Evolutionary conservation across 208 protist species (phyloP).

Genomic region (Trypanosomatidae sp.): DNA sequence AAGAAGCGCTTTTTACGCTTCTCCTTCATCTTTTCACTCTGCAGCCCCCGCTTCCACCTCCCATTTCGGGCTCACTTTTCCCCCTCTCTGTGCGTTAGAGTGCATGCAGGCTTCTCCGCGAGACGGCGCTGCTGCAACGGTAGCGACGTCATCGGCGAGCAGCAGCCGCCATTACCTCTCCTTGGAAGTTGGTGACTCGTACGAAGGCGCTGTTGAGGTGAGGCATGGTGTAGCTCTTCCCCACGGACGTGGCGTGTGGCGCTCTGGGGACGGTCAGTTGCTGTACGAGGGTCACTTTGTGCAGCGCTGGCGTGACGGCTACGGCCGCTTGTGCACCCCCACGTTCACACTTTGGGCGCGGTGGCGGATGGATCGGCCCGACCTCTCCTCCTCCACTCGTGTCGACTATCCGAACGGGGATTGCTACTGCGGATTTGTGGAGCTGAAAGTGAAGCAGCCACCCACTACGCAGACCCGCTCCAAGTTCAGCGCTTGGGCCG

Average conservation of each 20-base stretch:
- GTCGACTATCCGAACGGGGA: conserved; percentile 62
- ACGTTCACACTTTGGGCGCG: conserved; percentile 60
- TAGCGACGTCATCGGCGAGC: not conserved
- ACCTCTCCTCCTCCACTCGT: conserved; percentile 42
- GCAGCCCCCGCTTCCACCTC: not conserved
- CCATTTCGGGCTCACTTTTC: not conserved
- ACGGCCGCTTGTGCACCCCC: conserved; percentile 57
- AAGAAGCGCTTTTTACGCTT: not conserved
- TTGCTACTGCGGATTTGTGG: conserved; percentile 63
- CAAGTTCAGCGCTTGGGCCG: conserved; percentile 71
- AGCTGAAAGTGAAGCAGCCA: conserved; percentile 13
- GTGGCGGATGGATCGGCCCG: conserved; percentile 76
- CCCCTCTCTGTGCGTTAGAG: not conserved
- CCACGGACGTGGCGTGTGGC: conserved; percentile 65
- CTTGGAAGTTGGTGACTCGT: conserved; percentile 64
- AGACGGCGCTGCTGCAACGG: not conserved
- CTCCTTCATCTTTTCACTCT: not conserved
- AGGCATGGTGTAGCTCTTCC: conserved; percentile 41
- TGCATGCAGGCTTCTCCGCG: not conserved
- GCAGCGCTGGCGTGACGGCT: conserved; percentile 66
- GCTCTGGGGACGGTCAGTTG: conserved; percentile 39
- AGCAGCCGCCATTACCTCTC: conserved; percentile 15
- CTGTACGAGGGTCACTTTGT: conserved; percentile 73
- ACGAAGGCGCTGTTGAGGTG: conserved; percentile 46
- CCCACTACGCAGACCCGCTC: conserved; percentile 8